Evolutionary conservation across 2,329 filamentous ascomycete genomes (phyloP), one percentile per base, ranked within the genome.

Genomic region (Alternaria consortialis): DNA sequence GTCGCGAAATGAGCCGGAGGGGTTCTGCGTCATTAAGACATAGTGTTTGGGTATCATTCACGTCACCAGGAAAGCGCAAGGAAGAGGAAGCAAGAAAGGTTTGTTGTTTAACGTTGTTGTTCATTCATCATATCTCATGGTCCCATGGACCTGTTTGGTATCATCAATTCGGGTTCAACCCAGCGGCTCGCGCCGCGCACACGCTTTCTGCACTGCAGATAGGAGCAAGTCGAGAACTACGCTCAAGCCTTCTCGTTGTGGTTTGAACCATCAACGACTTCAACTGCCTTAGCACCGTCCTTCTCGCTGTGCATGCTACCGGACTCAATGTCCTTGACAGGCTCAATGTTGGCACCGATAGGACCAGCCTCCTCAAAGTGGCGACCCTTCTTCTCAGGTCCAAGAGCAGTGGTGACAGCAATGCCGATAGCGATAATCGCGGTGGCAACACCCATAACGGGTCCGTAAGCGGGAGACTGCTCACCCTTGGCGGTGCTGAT

Each of bases 361-460:
- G 84, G 83, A 5, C 80, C 80, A 5, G 84, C 86, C 56, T 84
- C 81, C 74, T 92, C 90, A 68, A 94, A 93, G 58, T 85, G 82
- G 17, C 89, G 83, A 2, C 91, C 91, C 46, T 89, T 85, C 80
- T 88, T 90, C 84, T 94, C 91, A 0, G 90, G 91, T 0, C 91
- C 91, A 55, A 93, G 73, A 31, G 89, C 86, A 5, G 88, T 86
- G 0, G 90, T 92, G 23, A 89, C 73, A 11, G 85, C 82, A 62
- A 94, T 93, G 1, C 90, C 91, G 0, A 87, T 46, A 0, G 88
- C 89, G 65, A 93, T 92, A 67, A 94, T 93, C 1, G 88, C 91
- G 3, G 91, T 93, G 4, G 89, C 90, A 56, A 93, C 82, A 12
- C 86, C 91, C 91, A 93, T 94, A 15, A 86, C 86, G 0, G 89